phyloP scores from a whole-genome alignment of 129 eudicot species.

The Flaveria sonorensis region DNA sequence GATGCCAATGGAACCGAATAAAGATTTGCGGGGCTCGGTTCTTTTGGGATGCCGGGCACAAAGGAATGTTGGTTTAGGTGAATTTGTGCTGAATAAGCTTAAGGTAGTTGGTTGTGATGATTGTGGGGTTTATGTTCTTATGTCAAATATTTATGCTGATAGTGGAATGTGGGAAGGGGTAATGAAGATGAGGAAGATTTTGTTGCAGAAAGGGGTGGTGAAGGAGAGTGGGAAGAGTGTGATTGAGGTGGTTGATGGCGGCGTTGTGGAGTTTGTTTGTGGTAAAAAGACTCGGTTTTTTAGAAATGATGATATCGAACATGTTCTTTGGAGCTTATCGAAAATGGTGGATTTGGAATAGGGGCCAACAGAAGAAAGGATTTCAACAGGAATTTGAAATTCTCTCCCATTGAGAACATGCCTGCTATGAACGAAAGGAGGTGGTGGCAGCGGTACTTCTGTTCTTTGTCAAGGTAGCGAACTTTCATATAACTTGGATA shows the following conservation, averaged over 20 bases:
- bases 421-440: too few relatives aligned
- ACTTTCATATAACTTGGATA: too few relatives aligned
- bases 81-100: conserved; percentile 44
- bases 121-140: conserved; percentile 49
- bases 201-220: conserved; percentile 36
- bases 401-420: too few relatives aligned
- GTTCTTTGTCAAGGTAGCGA: too few relatives aligned
- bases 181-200: conserved; percentile 36
- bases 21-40: conserved; percentile 50
- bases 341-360: conserved; percentile 27
- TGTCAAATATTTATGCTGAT: conserved; percentile 56
- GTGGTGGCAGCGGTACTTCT: too few relatives aligned
- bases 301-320: conserved; percentile 16
- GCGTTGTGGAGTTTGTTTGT: conserved; percentile 39
- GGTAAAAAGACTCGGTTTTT: conserved; percentile 27
- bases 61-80: conserved; percentile 46
- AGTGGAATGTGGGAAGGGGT: conserved; percentile 51
- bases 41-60: conserved; percentile 44
- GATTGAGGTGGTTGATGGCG: conserved; percentile 42
- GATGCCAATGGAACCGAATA: conserved; percentile 49
- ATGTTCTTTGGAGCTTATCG: conserved; percentile 45
- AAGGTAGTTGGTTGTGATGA: conserved; percentile 45
- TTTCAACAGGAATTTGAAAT: neutral
- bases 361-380: neutral
- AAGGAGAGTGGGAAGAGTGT: conserved; percentile 54